These are phyloP conservation scores for Blumeria graminis DNA, from an alignment of 2,329 filamentous ascomycete genomes.

Conservation along the genomic window DNA sequence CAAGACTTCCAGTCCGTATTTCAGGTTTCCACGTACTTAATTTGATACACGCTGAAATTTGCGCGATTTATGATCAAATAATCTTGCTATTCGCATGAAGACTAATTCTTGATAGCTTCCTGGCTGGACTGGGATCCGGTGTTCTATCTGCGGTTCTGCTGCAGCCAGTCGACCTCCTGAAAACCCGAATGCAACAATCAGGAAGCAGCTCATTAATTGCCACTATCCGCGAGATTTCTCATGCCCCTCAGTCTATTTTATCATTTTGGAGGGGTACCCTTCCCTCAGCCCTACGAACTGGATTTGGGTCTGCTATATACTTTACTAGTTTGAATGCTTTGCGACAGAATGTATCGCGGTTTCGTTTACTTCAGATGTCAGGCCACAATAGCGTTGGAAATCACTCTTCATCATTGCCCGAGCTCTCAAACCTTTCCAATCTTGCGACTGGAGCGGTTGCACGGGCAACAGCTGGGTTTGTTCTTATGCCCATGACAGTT, in stretches of 20 bases:
- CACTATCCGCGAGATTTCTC: slow-evolving; percentile 46
- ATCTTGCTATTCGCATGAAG: too few species aligned
- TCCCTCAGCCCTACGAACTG: slow-evolving; percentile 80
- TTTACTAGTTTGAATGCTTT: slow-evolving; percentile 72
- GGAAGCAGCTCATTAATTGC: slow-evolving; percentile 41
- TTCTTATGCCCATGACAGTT: slow-evolving; percentile 89
- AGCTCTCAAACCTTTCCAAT: slow-evolving; percentile 65
- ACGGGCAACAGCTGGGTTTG: slow-evolving; percentile 63
- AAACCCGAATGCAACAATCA: slow-evolving; percentile 85
- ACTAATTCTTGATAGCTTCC: slow-evolving; percentile 24
- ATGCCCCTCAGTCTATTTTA: slow-evolving; percentile 35
- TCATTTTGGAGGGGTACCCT: slow-evolving; percentile 81
- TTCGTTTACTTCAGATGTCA: slow-evolving; percentile 17
- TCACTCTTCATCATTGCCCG: slow-evolving; percentile 50
- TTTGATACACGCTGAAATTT: too few species aligned
- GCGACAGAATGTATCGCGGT: slow-evolving; percentile 38
- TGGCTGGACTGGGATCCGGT: slow-evolving; percentile 70
- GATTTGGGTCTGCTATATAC: slow-evolving; percentile 80
- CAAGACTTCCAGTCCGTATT: too few species aligned
- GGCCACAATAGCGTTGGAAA: slow-evolving; percentile 8
- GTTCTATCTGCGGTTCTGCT: slow-evolving; percentile 71
- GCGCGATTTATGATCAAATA: too few species aligned
- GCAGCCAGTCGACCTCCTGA: slow-evolving; percentile 86
- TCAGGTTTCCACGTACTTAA: too few species aligned
- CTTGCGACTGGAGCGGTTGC: slow-evolving; percentile 65